Conservation (phyloP, 2,329 filamentous ascomycete species). For the Aspergillus nomiae region DNA sequence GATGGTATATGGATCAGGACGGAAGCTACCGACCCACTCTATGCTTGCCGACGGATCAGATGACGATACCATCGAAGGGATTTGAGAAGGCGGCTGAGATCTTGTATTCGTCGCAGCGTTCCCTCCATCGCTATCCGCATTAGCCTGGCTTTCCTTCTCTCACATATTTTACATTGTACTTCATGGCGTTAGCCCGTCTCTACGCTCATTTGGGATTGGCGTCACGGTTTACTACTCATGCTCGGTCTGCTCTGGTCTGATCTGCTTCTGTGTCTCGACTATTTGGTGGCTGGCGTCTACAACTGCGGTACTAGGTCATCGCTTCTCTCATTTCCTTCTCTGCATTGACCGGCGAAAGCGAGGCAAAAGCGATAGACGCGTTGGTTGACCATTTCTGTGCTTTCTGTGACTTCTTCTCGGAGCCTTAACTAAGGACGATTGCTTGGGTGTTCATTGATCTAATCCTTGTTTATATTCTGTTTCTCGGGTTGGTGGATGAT, state of each 20-base stretch:
- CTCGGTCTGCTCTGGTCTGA: not conserved
- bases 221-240: constrained; percentile 4
- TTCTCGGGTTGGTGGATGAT: not conserved
- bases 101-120: not conserved
- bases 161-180: constrained; percentile 5
- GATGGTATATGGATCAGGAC: constrained; percentile 66
- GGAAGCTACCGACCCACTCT: constrained; percentile 27
- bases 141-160: not conserved
- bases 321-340: constrained; percentile 7
- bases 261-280: not conserved
- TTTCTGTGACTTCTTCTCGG: constrained; percentile 2
- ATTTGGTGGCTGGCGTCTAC: constrained; percentile 9
- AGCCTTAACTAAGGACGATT: not conserved
- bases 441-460: not conserved
- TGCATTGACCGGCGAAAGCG: constrained; percentile 11
- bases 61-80: constrained; percentile 21
- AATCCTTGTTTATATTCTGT: not conserved
- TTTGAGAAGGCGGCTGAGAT: constrained; percentile 1
- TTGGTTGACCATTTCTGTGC: constrained; percentile 5
- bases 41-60: constrained; percentile 27
- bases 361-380: constrained; percentile 17
- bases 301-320: not conserved
- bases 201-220: constrained; percentile 1
- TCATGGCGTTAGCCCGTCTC: constrained; percentile 7
- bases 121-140: not conserved